Conservation (phyloP, 2,329 filamentous ascomycete species). For the Polytolypa hystricis region DNA sequence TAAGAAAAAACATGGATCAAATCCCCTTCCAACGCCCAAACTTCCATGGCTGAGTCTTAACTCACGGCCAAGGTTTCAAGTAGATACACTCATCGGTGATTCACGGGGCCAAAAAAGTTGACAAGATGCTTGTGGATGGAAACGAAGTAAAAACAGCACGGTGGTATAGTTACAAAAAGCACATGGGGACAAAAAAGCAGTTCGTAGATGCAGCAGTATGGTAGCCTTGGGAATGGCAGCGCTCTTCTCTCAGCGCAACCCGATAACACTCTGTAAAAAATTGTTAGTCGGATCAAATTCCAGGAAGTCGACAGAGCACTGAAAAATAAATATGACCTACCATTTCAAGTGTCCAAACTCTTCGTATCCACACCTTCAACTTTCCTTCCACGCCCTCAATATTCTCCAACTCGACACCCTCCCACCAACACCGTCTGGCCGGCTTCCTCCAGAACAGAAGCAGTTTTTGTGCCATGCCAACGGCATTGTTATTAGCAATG, state of each 20-base stretch:
- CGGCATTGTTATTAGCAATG: conserved; percentile 60
- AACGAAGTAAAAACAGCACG: background rate
- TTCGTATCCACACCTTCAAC: conserved; percentile 94
- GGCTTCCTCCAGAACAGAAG: conserved; percentile 97
- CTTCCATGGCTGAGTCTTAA: too few species aligned
- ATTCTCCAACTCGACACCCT: conserved; percentile 81
- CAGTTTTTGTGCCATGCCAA: conserved; percentile 97
- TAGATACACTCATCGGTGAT: too few species aligned
- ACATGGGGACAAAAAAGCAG: conserved; percentile 5
- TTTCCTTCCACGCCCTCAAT: conserved; percentile 85
- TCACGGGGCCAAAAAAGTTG: too few species aligned
- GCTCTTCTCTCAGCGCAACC: conserved; percentile 45
- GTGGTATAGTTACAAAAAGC: conserved; percentile 14
- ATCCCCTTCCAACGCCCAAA: too few species aligned
- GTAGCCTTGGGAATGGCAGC: too few species aligned
- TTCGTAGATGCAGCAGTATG: too few species aligned
- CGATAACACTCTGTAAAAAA: conserved; percentile 64
- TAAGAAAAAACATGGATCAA: too few species aligned
- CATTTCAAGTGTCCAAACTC: conserved; percentile 98
- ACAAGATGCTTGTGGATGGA: background rate
- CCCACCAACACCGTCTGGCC: conserved; percentile 96
- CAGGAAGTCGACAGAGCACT: too few species aligned
- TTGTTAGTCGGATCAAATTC: too few species aligned
- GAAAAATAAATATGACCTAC: conserved; percentile 35
- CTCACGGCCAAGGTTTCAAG: too few species aligned